Evolutionary conservation across 345 rosid species (phyloP), one percentile per base, ranked within the genome.

Genomic region (Combretum micranthum): DNA sequence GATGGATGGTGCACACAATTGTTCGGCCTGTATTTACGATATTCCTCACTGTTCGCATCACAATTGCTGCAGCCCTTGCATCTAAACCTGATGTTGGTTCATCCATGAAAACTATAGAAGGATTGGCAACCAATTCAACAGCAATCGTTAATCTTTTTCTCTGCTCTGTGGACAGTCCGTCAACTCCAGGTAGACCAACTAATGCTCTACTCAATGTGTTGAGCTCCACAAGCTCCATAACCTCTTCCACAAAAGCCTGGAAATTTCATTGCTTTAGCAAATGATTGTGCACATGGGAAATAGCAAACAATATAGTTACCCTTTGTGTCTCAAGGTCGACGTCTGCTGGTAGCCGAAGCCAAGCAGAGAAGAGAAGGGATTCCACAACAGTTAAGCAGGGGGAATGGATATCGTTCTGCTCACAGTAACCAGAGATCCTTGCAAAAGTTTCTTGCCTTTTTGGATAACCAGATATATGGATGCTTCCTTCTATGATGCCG

Each of bases 21-120:
- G 99, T 93, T 49, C 99, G 73, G 19, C 97, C 99, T 0, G 99
- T 93, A 69, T 89, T 89, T 25, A 87, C 99, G 54, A 85, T 89
- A 63, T 93, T 93, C 71, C 97, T 93, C 49, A 93, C 99, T 61
- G 99, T 93, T 76, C 99, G 83, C 99, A 93, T 93, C 56, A 93
- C 99, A 69, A 89, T 93, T 57, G 99, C 99, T 47, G 99, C 99
- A 67, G 97, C 80, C 59, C 99, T 80, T 55, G 99, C 99, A 76
- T 93, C 99, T 69, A 93, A 69, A 39, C 99, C 96, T 37, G 99
- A 86, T 2, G 99, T 93, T 57, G 99, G 99, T 75, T 93, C 99
- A 52, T 93, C 99, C 96, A 93, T 93, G 72, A 89, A 93, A 52
- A 93, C 92, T 61, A 93, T 80, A 32, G 96, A 93, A 66, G 99